phyloP scores from a whole-genome alignment of 257 asterid genomes.

The Capsicum rhomboideum region DNA sequence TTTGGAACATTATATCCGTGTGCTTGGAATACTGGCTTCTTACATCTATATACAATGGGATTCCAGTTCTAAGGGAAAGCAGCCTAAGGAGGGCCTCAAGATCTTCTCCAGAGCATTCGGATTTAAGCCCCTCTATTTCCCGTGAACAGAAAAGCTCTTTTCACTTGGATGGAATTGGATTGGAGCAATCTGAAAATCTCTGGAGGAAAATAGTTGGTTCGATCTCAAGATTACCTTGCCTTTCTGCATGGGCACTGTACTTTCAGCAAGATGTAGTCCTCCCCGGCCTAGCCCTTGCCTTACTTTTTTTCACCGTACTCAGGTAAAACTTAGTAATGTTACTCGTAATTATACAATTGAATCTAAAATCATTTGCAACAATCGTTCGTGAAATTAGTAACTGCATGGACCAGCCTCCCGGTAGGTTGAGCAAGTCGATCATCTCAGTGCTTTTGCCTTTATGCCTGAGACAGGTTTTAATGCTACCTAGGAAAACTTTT shows the following conservation, averaged over 20 bases:
- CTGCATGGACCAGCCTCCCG: background rate
- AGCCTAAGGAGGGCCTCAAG: constrained; percentile 29
- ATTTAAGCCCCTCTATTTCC: constrained; percentile 14
- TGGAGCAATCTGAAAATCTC: constrained; percentile 13
- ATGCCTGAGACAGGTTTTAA: background rate
- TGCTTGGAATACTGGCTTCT: constrained; percentile 71
- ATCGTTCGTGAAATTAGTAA: background rate
- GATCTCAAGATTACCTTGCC: constrained; percentile 33
- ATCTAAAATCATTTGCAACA: background rate
- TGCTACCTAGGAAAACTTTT: too few relatives aligned
- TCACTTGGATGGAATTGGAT: constrained; percentile 3
- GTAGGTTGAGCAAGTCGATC: background rate
- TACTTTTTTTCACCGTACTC: constrained; percentile 71
- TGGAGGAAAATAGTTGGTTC: constrained; percentile 14
- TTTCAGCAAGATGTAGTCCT: constrained; percentile 59
- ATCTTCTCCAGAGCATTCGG: constrained; percentile 15
- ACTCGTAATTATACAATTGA: background rate
- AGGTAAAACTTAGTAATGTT: constrained; percentile 28
- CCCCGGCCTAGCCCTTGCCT: constrained; percentile 77
- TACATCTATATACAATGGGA: constrained; percentile 59
- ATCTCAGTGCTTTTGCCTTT: background rate
- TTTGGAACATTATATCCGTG: constrained; percentile 66
- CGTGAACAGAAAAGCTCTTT: constrained; percentile 16
- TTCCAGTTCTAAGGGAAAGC: constrained; percentile 50
- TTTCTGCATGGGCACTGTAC: constrained; percentile 73